These are phyloP conservation scores for Epichloe elymi DNA, from an alignment of 2,329 filamentous ascomycete species.

Conservation along the genomic window DNA sequence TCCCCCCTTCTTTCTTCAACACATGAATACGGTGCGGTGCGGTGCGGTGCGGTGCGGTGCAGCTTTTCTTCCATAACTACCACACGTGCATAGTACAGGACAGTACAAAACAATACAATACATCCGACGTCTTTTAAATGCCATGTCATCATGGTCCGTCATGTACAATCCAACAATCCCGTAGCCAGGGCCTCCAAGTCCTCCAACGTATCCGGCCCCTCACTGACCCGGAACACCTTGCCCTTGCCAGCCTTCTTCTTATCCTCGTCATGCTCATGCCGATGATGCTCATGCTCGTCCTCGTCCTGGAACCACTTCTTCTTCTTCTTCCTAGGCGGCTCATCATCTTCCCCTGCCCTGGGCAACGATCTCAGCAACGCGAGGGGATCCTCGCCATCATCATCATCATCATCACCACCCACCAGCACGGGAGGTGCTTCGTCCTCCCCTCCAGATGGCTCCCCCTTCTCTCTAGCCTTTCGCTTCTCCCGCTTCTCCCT, in stretches of 20 bases:
- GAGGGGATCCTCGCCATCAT: conserved; percentile 37
- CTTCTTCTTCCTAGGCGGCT: conserved; percentile 39
- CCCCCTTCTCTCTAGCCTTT: conserved; percentile 48
- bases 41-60: too few relatives aligned
- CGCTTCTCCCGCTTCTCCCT: conserved; percentile 62
- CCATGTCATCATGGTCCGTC: too few relatives aligned
- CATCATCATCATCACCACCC: conserved; percentile 24
- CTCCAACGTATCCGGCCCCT: conserved; percentile 66
- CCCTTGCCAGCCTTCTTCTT: conserved; percentile 27
- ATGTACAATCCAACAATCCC: conserved; percentile 43
- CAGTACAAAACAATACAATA: too few relatives aligned
- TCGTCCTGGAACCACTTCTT: conserved; percentile 75
- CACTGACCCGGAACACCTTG: conserved; percentile 46
- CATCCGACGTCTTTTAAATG: too few relatives aligned
- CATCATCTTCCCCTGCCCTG: conserved; percentile 18
- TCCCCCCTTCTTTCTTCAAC: too few relatives aligned
- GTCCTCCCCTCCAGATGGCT: conserved; percentile 10
- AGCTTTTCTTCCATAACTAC: too few relatives aligned
- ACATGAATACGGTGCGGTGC: too few relatives aligned
- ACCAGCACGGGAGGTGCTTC: conserved; percentile 23
- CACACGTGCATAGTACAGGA: too few relatives aligned
- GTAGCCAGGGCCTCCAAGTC: conserved; percentile 67
- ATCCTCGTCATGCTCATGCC: conserved; percentile 26
- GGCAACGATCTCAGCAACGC: conserved; percentile 46
- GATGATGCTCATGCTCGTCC: conserved; percentile 23